A percentile compares a stretch with the other conserved stretches of the same genome.
These are phyloP conservation scores for Yarrowia osloensis DNA, from an alignment of 805 yeast genomes.

Conservation along the genomic window DNA sequence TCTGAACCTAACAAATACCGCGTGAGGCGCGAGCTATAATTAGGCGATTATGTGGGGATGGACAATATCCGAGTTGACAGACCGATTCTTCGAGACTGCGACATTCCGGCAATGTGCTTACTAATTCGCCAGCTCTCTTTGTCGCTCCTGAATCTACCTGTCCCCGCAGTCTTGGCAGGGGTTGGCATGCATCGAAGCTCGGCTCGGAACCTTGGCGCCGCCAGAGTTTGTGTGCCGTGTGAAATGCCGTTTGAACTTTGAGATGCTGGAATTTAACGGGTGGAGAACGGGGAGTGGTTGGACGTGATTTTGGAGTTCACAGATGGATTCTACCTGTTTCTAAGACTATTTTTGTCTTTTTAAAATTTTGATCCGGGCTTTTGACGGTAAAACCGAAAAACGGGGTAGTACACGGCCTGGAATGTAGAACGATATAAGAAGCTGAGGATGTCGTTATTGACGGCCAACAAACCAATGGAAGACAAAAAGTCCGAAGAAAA, in stretches of 20 bases:
- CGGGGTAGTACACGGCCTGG: too few species aligned
- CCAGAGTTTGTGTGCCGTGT: background rate
- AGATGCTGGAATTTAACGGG: too few species aligned
- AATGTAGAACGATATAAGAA: background rate
- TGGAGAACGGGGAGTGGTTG: background rate
- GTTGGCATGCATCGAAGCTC: slow-evolving; percentile 1
- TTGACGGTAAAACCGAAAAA: background rate
- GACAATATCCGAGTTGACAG: too few species aligned
- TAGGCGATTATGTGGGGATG: too few species aligned
- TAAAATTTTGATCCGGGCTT: background rate
- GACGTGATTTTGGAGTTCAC: background rate
- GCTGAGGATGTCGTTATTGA: background rate
- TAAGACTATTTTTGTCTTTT: too few species aligned
- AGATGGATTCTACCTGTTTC: background rate
- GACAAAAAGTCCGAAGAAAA: background rate
- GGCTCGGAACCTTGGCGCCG: background rate
- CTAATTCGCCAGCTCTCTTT: background rate
- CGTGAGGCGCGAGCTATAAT: background rate
- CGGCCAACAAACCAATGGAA: background rate
- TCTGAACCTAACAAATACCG: background rate
- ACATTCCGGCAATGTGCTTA: too few species aligned
- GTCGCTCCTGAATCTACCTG: too few species aligned
- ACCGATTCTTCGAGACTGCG: too few species aligned
- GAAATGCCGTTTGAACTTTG: background rate
- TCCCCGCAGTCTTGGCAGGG: slow-evolving; percentile 9